phyloP scores from a whole-genome alignment of 495 filamentous ascomycete genomes.

The Evernia prunastri region DNA sequence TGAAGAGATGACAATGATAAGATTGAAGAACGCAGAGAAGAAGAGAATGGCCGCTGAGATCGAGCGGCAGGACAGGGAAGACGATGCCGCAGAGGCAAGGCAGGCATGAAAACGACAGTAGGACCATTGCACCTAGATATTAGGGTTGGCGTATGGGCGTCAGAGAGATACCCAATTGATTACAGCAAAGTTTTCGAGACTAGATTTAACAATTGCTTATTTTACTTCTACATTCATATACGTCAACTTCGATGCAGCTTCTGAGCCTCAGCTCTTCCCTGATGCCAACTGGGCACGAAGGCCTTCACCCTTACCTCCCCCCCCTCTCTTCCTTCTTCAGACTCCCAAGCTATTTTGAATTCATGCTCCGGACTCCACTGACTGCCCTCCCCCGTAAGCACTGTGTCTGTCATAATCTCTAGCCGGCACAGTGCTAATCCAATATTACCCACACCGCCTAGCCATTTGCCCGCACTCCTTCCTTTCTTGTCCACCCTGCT shows the following conservation, averaged over 20 bases:
- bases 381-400: slow-evolving; percentile 54
- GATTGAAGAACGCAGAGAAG: slow-evolving; percentile 56
- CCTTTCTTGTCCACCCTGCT: slow-evolving; percentile 47
- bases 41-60: slow-evolving; percentile 51
- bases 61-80: slow-evolving; percentile 44
- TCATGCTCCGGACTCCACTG: slow-evolving; percentile 46
- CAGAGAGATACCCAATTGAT: slow-evolving; percentile 19
- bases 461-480: slow-evolving; percentile 68
- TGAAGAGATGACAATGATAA: slow-evolving; percentile 55
- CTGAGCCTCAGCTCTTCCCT: slow-evolving; percentile 29
- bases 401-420: slow-evolving; percentile 78
- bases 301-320: slow-evolving; percentile 66
- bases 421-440: slow-evolving; percentile 83
- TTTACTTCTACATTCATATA: not conserved
- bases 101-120: slow-evolving; percentile 17
- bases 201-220: not conserved
- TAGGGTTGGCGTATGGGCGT: slow-evolving; percentile 17
- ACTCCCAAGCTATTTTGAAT: slow-evolving; percentile 48
- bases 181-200: not conserved
- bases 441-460: slow-evolving; percentile 71
- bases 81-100: slow-evolving; percentile 40
- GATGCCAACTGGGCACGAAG: slow-evolving; percentile 76
- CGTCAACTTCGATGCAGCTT: slow-evolving; percentile 17
- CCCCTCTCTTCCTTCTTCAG: slow-evolving; percentile 43
- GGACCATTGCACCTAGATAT: not conserved